Evolutionary conservation across 352 stramenopile species (phyloP).

Genomic region (Blastocystis sp.): DNA sequence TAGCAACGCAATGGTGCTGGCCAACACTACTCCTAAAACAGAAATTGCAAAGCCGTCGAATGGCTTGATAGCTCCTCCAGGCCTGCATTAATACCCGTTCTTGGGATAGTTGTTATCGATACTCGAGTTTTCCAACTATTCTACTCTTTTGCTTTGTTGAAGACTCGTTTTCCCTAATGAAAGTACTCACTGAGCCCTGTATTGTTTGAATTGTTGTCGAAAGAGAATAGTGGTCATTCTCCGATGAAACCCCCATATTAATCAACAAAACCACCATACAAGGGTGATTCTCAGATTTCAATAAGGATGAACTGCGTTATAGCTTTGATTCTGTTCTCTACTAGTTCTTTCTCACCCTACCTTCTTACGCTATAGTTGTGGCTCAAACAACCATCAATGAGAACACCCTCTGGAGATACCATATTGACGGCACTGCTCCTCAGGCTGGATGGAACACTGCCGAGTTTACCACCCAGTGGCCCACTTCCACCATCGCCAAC

Average conservation of each 20-base stretch:
- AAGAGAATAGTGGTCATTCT: too few relatives aligned
- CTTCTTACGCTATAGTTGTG: neutral
- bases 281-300: too few relatives aligned
- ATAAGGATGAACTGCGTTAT: too few relatives aligned
- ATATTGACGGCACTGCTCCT: slow-evolving; percentile 8
- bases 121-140: slow-evolving; percentile 27
- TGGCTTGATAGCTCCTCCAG: slow-evolving; percentile 6
- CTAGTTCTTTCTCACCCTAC: neutral
- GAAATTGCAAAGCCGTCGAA: neutral
- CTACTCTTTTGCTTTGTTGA: neutral
- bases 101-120: slow-evolving; percentile 19
- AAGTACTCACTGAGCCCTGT: too few relatives aligned
- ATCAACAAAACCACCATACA: too few relatives aligned
- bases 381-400: neutral
- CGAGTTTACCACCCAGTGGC: neutral
- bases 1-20: neutral
- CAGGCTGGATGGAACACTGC: slow-evolving; percentile 21
- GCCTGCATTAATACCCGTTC: slow-evolving; percentile 16
- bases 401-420: slow-evolving; percentile 9
- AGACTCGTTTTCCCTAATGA: too few relatives aligned
- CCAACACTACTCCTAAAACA: neutral
- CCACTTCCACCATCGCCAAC: neutral
- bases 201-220: too few relatives aligned
- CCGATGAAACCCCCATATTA: too few relatives aligned
- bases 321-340: too few relatives aligned